phyloP scores from a whole-genome alignment of 768 basidiomycete genomes.

The Podaxis carcinomalis region DNA sequence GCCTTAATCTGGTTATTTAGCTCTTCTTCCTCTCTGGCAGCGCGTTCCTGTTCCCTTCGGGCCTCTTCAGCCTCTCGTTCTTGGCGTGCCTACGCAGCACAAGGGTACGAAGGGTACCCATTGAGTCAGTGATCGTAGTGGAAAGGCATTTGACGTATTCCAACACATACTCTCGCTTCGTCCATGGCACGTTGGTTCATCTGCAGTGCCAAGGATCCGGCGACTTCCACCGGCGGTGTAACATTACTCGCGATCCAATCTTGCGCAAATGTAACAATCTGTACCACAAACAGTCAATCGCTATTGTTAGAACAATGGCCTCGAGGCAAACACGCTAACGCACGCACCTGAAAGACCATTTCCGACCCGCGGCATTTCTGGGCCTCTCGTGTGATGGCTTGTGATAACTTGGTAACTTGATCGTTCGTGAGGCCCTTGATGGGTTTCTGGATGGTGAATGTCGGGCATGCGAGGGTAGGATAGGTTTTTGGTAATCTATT shows the following conservation, averaged over 20 bases:
- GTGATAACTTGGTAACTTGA: conserved; percentile 53
- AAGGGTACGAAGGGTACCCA: background rate
- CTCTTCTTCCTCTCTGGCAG: conserved; percentile 49
- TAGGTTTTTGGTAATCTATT: conserved; percentile 78
- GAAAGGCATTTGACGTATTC: background rate
- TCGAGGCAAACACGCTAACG: background rate
- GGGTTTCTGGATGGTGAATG: conserved; percentile 65
- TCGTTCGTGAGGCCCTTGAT: conserved; percentile 52
- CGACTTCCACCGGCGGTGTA: conserved; percentile 49
- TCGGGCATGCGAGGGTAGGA: conserved; percentile 65
- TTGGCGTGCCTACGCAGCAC: conserved; percentile 40
- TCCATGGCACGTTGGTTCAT: conserved; percentile 74
- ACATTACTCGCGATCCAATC: conserved; percentile 67
- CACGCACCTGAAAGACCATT: conserved; percentile 72
- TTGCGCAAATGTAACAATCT: conserved; percentile 67
- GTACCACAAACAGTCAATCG: background rate
- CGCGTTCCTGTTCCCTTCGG: conserved; percentile 44
- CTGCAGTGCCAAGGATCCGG: conserved; percentile 69
- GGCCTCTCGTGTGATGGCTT: conserved; percentile 60
- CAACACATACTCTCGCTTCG: conserved; percentile 52
- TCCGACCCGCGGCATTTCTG: conserved; percentile 64
- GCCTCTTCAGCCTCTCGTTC: conserved; percentile 56
- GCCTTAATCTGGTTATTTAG: conserved; percentile 64
- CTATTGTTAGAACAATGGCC: background rate
- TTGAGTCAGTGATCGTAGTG: background rate